Evolutionary conservation across 208 protist species (phyloP), one percentile per base, ranked within the genome.

Genomic region (Borovskyia barvae): DNA sequence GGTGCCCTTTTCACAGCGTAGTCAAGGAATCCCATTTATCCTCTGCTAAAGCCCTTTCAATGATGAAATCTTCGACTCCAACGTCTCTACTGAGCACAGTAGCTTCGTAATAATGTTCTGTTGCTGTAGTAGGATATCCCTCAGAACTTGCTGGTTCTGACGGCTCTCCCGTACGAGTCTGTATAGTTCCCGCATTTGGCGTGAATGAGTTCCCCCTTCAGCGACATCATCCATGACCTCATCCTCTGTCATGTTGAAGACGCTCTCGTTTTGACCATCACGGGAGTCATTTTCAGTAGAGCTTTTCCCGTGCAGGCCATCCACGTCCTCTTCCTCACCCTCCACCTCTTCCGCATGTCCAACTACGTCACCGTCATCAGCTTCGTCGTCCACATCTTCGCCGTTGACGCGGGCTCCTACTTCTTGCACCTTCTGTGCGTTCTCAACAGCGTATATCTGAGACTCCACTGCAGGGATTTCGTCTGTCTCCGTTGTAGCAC

Each of bases 191-290:
- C 65, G 71, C 54, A 81, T 62, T 30, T 68, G 58, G 6, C 64
- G 47, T 7, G 53, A 22, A 47, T 64, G 62, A 22, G 46, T 26
- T 5, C 57, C 56, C 48, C 63, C 48, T 4, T 83, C 70, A 1
- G 48, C 36, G 43, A 74, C 36, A 41, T 80, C 45, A 29, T 75
- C 73, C 14, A 54, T 53, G 3, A 29, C 66, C 14, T 72, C 66
- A 54, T 75, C 64, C 35, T 71, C 64, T 0, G 64, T 71, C 43
- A 69, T 72, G 53, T 72, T 68, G 48, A 66, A 63, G 24, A 72
- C 61, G 56, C 75, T 81, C 15, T 75, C 71, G 41, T 81, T 76
- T 41, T 76, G 59, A 5, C 57, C 68, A 3, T 72, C 75, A 43
- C 72, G 53, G 3, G 72, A 73, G 55, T 62, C 66, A 39, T 58